phyloP scores from a whole-genome alignment of 345 rosid genomes.

The Populus pruinosa region DNA sequence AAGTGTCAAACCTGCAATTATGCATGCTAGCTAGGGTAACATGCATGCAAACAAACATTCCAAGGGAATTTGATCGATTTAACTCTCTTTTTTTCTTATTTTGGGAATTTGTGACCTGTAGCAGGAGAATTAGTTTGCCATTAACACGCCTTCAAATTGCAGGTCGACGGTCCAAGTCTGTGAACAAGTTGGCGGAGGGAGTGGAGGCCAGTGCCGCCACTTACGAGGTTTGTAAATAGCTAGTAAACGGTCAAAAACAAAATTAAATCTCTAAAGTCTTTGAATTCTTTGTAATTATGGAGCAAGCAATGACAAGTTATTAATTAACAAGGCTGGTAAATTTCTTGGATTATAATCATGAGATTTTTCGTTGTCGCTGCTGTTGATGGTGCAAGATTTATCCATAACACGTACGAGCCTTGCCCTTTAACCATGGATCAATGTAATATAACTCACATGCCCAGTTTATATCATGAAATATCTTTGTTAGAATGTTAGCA shows the following conservation, averaged over 20 bases:
- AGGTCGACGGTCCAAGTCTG: conserved; percentile 45
- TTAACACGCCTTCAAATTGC: conserved; percentile 12
- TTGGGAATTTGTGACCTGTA: background rate
- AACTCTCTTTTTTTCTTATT: background rate
- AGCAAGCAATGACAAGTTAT: too few relatives aligned
- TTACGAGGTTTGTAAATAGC: conserved; percentile 30
- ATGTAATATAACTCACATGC: background rate
- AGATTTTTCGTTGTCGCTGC: background rate
- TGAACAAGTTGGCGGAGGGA: conserved; percentile 16
- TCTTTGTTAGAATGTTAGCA: background rate
- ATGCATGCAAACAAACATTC: too few relatives aligned
- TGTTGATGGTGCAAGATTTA: background rate
- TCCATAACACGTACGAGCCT: background rate
- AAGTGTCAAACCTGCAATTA: too few relatives aligned
- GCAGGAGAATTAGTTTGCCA: background rate
- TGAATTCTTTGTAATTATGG: too few relatives aligned
- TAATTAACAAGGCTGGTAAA: background rate
- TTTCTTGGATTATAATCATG: background rate
- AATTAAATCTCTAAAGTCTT: too few relatives aligned
- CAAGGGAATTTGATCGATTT: background rate
- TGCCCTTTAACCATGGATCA: background rate
- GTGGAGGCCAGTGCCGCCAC: conserved; percentile 19
- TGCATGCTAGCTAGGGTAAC: too few relatives aligned
- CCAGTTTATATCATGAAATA: background rate
- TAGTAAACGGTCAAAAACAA: background rate